These are phyloP conservation scores for Claviceps lovelessii DNA, from an alignment of 2,329 filamentous ascomycete species.

Conservation along the genomic window DNA sequence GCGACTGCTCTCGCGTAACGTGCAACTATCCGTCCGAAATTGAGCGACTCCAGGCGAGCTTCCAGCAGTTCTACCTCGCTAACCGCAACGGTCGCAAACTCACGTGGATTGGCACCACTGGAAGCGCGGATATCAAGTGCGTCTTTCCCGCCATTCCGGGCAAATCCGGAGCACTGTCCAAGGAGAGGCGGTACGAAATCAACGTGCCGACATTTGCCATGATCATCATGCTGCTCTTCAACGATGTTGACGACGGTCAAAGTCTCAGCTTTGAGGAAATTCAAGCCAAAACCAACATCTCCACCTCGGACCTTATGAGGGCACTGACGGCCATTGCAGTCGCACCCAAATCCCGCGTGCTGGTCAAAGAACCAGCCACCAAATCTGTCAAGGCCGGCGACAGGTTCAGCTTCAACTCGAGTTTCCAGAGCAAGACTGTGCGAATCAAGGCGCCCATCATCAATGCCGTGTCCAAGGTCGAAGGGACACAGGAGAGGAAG, in stretches of 20 bases:
- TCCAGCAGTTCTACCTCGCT: conserved; percentile 75
- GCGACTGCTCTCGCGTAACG: conserved; percentile 24
- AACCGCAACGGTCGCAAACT: conserved; percentile 80
- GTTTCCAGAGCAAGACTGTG: conserved; percentile 68
- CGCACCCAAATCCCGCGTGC: conserved; percentile 65
- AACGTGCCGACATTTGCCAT: conserved; percentile 89
- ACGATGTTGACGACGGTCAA: conserved; percentile 46
- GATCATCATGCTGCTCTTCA: conserved; percentile 81
- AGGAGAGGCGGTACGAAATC: conserved; percentile 68
- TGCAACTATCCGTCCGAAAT: conserved; percentile 67
- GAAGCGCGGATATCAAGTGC: conserved; percentile 76
- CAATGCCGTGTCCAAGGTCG: conserved; percentile 67
- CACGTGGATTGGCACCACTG: conserved; percentile 60
- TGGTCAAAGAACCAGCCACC: conserved; percentile 65
- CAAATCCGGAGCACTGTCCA: conserved; percentile 46
- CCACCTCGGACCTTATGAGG: conserved; percentile 55
- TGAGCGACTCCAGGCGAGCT: conserved; percentile 63
- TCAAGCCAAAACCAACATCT: conserved; percentile 67
- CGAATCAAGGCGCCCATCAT: conserved; percentile 85
- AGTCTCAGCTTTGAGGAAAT: conserved; percentile 59
- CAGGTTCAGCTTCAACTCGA: conserved; percentile 66
- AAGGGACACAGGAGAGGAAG: conserved; percentile 54
- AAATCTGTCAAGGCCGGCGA: conserved; percentile 67
- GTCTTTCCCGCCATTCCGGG: conserved; percentile 58
- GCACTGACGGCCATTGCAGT: conserved; percentile 72